Evolutionary conservation across 148 eudicot genomes (phyloP).

Genomic region (Bassia scoparia): DNA sequence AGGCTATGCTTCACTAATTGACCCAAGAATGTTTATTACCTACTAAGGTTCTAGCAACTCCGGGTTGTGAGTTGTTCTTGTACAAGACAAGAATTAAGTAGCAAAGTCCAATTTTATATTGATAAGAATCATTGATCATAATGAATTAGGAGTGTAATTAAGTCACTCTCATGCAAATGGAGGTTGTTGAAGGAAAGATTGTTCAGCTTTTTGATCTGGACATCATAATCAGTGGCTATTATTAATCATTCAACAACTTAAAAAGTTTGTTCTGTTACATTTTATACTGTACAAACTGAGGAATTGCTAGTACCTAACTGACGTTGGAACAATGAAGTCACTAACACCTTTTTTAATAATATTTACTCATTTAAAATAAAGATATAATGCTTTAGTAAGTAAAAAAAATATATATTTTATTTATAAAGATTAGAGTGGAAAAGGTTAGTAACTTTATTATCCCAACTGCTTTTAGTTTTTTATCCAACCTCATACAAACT

Average conservation of each 20-base stretch:
- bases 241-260: no score
- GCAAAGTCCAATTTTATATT: background rate
- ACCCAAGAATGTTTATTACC: background rate
- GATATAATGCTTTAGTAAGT: no score
- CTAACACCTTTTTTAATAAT: no score
- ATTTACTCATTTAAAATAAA: no score
- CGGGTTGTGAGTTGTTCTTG: background rate
- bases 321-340: no score
- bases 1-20: background rate
- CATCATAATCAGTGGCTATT: conserved; percentile 19
- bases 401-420: no score
- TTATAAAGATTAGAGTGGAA: no score
- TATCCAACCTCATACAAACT: no score
- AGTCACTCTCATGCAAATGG: conserved; percentile 22
- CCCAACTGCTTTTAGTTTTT: no score
- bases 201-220: conserved; percentile 21
- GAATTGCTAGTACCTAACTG: no score
- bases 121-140: background rate
- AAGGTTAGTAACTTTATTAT: no score
- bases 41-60: background rate
- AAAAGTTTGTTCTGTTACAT: conserved; percentile 17
- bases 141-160: conserved; percentile 4
- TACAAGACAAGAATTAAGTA: conserved; percentile 5
- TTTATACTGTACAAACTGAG: no score
- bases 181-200: conserved; percentile 19